Evolutionary conservation across 805 yeast species (phyloP).

Genomic region (Metschnikowia drakensbergensis): DNA sequence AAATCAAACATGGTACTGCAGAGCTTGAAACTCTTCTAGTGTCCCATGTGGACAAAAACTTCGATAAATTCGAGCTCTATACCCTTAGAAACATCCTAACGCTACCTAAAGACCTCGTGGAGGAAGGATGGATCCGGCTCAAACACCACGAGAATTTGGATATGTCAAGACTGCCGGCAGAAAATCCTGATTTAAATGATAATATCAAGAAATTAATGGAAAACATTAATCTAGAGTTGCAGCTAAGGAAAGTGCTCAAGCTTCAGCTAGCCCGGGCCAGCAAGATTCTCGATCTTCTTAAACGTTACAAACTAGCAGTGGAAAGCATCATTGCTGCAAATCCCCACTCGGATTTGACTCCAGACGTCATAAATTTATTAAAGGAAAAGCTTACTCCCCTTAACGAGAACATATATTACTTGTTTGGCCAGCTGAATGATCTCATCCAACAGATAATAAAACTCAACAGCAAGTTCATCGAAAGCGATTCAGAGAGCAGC

Average conservation of each 20-base stretch:
- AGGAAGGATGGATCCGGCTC: slow-evolving; percentile 62
- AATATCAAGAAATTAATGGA: slow-evolving; percentile 24
- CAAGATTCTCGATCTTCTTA: slow-evolving; percentile 30
- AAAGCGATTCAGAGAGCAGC: slow-evolving; percentile 18
- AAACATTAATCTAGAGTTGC: slow-evolving; percentile 42
- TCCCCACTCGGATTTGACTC: slow-evolving; percentile 17
- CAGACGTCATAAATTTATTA: slow-evolving; percentile 24
- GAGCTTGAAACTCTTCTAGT: slow-evolving; percentile 74
- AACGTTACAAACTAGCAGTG: slow-evolving; percentile 29
- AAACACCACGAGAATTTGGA: slow-evolving; percentile 62
- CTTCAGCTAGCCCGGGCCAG: slow-evolving; percentile 38
- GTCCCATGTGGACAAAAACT: slow-evolving; percentile 70
- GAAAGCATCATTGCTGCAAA: slow-evolving; percentile 17
- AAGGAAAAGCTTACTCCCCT: slow-evolving; percentile 39
- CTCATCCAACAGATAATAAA: slow-evolving; percentile 28
- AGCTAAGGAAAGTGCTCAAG: slow-evolving; percentile 39
- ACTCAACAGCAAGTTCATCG: slow-evolving; percentile 24
- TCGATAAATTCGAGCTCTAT: slow-evolving; percentile 83
- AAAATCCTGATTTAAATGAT: slow-evolving; percentile 3
- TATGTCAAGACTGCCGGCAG: slow-evolving; percentile 9
- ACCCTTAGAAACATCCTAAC: slow-evolving; percentile 70
- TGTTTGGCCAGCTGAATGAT: slow-evolving; percentile 42
- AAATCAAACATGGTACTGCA: slow-evolving; percentile 74
- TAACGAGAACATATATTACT: slow-evolving; percentile 44
- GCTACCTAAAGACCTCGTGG: slow-evolving; percentile 62